A percentile compares a stretch with the other conserved stretches of the same genome.
These are phyloP conservation scores for Pseudopithomyces maydicus DNA, from an alignment of 2,329 filamentous ascomycete species.

Conservation along the genomic window DNA sequence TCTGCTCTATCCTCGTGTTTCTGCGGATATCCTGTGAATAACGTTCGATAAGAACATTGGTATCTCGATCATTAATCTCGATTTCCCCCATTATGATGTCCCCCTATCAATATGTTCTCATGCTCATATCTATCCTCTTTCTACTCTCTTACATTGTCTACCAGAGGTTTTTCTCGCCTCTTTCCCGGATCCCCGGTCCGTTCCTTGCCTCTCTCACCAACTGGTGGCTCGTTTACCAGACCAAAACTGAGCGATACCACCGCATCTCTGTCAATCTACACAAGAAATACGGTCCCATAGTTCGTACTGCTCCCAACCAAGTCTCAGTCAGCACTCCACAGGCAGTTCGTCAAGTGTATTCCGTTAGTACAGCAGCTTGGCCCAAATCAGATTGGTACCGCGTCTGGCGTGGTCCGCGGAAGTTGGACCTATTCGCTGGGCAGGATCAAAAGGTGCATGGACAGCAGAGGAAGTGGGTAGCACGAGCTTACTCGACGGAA, in stretches of 20 bases:
- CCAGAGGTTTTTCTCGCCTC: constrained; percentile 21
- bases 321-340: background rate
- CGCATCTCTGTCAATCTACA: background rate
- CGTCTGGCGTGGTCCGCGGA: background rate
- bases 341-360: background rate
- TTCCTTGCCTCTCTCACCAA: constrained; percentile 28
- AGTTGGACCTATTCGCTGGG: background rate
- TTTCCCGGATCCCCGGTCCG: constrained; percentile 33
- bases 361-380: background rate
- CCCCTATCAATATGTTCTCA: background rate
- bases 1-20: no score
- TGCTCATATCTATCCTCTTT: constrained; percentile 1
- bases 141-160: constrained; percentile 15
- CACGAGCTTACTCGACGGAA: constrained; percentile 1
- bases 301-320: background rate
- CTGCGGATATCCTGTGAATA: no score
- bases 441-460: background rate
- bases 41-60: background rate
- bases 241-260: background rate
- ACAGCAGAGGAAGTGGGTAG: constrained; percentile 2
- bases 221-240: constrained; percentile 11
- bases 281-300: background rate
- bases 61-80: background rate
- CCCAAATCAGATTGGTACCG: background rate
- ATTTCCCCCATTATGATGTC: constrained; percentile 5